phyloP scores from a whole-genome alignment of 1,139 yeast species.

The Kodamaea plutei region DNA sequence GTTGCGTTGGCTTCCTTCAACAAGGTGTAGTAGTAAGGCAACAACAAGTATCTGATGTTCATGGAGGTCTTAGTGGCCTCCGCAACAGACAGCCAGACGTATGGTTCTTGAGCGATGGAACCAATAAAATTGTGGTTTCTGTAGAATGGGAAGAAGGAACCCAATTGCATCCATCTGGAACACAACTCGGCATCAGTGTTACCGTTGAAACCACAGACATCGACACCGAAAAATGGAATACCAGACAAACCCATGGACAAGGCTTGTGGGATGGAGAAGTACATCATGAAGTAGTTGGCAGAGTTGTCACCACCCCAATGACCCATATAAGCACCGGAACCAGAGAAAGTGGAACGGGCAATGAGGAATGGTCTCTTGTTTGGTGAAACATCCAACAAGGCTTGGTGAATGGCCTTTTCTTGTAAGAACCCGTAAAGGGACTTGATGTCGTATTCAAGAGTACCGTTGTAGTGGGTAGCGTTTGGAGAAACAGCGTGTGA shows the following conservation, averaged over 20 bases:
- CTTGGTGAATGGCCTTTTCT: constrained; percentile 18
- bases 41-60: constrained; percentile 17
- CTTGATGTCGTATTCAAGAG: constrained; percentile 25
- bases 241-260: constrained; percentile 20
- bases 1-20: constrained; percentile 19
- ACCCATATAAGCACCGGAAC: constrained; percentile 18
- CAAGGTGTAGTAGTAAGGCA: constrained; percentile 22
- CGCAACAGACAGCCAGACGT: constrained; percentile 19
- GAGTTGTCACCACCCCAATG: constrained; percentile 25
- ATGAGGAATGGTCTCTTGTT: constrained; percentile 21
- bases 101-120: constrained; percentile 21
- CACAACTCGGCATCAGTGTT: constrained; percentile 21
- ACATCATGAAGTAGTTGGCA: constrained; percentile 18
- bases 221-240: constrained; percentile 22
- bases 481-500: constrained; percentile 26
- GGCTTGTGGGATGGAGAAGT: constrained; percentile 22
- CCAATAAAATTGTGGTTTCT: constrained; percentile 21
- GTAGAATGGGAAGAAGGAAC: constrained; percentile 23
- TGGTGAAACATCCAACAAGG: constrained; percentile 15
- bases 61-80: constrained; percentile 19
- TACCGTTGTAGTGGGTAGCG: constrained; percentile 28
- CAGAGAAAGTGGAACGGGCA: constrained; percentile 19
- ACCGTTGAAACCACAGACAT: constrained; percentile 23
- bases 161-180: constrained; percentile 25
- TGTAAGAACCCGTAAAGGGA: constrained; percentile 18